Conservation (phyloP, 345 rosid genomes). For the Citrus glauca region DNA sequence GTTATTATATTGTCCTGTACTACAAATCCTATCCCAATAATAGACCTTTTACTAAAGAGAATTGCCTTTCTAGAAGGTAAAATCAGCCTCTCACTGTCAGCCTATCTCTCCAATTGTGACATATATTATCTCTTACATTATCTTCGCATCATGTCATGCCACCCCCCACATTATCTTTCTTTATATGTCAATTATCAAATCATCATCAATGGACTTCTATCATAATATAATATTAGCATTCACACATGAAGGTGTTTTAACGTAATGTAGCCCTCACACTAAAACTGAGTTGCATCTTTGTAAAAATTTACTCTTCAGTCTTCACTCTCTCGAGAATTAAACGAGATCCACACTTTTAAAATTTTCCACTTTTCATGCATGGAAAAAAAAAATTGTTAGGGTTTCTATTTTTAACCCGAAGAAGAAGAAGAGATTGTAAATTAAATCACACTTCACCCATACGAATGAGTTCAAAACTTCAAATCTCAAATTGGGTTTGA, state of each 20-base stretch:
- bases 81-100: conserved; percentile 1
- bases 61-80: conserved; percentile 19
- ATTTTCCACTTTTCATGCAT: too few species aligned
- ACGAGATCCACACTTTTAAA: too few species aligned
- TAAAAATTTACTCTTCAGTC: too few species aligned
- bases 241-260: background rate
- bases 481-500: too few species aligned
- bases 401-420: too few species aligned
- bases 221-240: background rate
- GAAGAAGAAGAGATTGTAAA: too few species aligned
- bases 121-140: conserved; percentile 17
- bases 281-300: too few species aligned
- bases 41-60: background rate
- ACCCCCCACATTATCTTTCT: conserved; percentile 17
- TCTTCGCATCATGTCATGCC: conserved; percentile 16
- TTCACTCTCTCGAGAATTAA: too few species aligned
- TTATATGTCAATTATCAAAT: conserved; percentile 28
- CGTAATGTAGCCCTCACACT: background rate
- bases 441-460: too few species aligned
- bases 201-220: conserved; percentile 13
- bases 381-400: too few species aligned
- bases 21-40: conserved; percentile 10
- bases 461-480: too few species aligned
- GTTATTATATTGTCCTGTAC: conserved; percentile 5
- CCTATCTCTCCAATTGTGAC: background rate